These are phyloP conservation scores for Castanopsis chinensis DNA, from an alignment of 306 rosid genomes.

Conservation along the genomic window DNA sequence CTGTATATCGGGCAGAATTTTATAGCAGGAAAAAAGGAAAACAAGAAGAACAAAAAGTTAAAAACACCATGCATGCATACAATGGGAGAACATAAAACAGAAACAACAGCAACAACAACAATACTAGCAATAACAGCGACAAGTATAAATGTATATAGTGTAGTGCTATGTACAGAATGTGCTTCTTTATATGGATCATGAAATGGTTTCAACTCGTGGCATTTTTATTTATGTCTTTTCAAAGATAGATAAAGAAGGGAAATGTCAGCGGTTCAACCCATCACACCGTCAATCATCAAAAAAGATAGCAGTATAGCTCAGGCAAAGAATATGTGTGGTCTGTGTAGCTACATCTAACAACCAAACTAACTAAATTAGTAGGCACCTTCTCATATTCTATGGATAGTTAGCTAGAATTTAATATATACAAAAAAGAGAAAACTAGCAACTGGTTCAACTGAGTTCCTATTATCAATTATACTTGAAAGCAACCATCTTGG, in stretches of 20 bases:
- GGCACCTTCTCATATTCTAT: neutral
- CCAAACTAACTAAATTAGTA: too few relatives aligned
- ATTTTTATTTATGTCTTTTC: neutral
- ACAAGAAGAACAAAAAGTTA: neutral
- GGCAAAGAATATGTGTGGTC: neutral
- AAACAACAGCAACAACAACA: neutral
- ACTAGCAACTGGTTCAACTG: neutral
- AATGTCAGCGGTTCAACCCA: too few relatives aligned
- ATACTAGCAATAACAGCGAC: neutral
- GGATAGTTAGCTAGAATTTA: neutral
- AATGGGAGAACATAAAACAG: neutral
- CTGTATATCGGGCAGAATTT: conserved; percentile 38
- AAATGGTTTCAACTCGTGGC: neutral
- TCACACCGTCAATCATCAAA: too few relatives aligned
- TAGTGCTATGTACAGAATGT: too few relatives aligned
- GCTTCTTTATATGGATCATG: neutral
- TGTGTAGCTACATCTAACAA: too few relatives aligned
- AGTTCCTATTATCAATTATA: neutral
- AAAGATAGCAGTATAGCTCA: neutral
- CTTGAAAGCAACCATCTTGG: neutral
- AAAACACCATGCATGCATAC: neutral
- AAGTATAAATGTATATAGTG: too few relatives aligned
- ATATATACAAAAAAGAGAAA: neutral
- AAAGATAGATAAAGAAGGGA: neutral
- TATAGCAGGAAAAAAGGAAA: neutral